Percentiles rank a stretch among this genome's conserved stretches.
These are phyloP conservation scores for Phytophthora meadii DNA, from an alignment of 352 stramenopile species.

Conservation along the genomic window DNA sequence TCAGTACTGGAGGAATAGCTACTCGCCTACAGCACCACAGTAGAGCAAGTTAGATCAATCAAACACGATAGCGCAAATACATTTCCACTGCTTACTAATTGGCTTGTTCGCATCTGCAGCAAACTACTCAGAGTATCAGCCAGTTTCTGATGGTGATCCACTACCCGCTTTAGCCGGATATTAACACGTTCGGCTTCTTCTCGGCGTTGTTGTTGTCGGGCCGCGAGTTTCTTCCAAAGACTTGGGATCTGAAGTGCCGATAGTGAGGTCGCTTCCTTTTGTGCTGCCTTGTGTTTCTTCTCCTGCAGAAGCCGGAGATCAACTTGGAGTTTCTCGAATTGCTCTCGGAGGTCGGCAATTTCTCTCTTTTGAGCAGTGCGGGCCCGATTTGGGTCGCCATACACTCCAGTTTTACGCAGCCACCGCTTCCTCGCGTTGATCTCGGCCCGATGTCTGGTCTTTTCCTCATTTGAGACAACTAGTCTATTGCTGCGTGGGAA, in stretches of 20 bases:
- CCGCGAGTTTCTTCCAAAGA: slow-evolving; percentile 37
- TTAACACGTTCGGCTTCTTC: slow-evolving; percentile 29
- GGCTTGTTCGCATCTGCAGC: slow-evolving; percentile 26
- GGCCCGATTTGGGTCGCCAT: slow-evolving; percentile 35
- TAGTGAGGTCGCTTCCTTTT: background rate
- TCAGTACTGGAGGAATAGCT: slow-evolving; percentile 1
- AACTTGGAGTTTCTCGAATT: slow-evolving; percentile 41
- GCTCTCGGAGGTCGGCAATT: slow-evolving; percentile 38
- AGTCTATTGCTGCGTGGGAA: background rate
- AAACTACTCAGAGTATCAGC: slow-evolving; percentile 35
- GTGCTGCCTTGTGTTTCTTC: background rate
- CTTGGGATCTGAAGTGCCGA: background rate
- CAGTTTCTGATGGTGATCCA: slow-evolving; percentile 48
- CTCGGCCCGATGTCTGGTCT: slow-evolving; percentile 1
- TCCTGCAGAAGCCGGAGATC: slow-evolving; percentile 19
- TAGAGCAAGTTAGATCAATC: too few species aligned
- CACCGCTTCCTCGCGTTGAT: slow-evolving; percentile 12
- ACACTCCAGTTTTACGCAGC: slow-evolving; percentile 15
- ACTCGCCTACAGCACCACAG: background rate
- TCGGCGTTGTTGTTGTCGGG: slow-evolving; percentile 18
- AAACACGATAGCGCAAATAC: background rate
- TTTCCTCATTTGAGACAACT: background rate
- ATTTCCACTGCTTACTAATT: slow-evolving; percentile 10
- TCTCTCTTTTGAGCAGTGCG: slow-evolving; percentile 29
- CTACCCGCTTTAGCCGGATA: slow-evolving; percentile 29